These are phyloP conservation scores for Pythium scleroteichum DNA, from an alignment of 352 stramenopile species.

Conservation along the genomic window DNA sequence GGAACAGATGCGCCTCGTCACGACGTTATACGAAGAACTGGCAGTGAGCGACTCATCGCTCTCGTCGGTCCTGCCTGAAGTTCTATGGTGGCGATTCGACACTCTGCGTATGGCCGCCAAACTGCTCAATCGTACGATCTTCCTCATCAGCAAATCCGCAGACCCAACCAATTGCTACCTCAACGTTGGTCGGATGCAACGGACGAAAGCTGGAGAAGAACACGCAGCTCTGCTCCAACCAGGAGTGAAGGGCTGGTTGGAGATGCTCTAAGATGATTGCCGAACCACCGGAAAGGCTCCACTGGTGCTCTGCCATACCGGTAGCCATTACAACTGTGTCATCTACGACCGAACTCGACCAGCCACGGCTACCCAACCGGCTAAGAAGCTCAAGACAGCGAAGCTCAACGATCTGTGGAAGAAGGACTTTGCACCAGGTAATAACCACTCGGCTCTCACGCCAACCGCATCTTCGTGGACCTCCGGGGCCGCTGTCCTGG, in stretches of 20 bases:
- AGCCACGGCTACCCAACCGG: too few relatives aligned
- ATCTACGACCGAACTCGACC: constrained; percentile 3
- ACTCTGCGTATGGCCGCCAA: neutral
- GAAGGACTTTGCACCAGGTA: too few relatives aligned
- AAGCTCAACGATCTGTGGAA: too few relatives aligned
- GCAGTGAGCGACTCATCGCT: constrained; percentile 2
- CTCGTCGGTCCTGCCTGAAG: neutral
- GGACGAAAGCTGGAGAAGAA: neutral
- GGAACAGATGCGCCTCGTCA: neutral
- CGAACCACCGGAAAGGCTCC: neutral
- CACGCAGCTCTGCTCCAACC: constrained; percentile 1
- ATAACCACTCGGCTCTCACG: too few relatives aligned
- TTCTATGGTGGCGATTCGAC: constrained; percentile 6
- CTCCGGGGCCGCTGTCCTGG: too few relatives aligned
- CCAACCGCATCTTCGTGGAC: too few relatives aligned
- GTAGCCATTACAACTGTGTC: constrained; percentile 10
- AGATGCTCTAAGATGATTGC: neutral
- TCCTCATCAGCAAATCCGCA: neutral
- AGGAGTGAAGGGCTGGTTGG: neutral
- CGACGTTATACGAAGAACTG: neutral
- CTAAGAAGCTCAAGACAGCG: too few relatives aligned
- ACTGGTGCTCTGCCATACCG: neutral
- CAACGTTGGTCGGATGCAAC: neutral
- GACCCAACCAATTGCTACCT: neutral
- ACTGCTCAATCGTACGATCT: neutral